Evolutionary conservation across 2,329 filamentous ascomycete species (phyloP).

Genomic region (Talaromyces verruculosus): DNA sequence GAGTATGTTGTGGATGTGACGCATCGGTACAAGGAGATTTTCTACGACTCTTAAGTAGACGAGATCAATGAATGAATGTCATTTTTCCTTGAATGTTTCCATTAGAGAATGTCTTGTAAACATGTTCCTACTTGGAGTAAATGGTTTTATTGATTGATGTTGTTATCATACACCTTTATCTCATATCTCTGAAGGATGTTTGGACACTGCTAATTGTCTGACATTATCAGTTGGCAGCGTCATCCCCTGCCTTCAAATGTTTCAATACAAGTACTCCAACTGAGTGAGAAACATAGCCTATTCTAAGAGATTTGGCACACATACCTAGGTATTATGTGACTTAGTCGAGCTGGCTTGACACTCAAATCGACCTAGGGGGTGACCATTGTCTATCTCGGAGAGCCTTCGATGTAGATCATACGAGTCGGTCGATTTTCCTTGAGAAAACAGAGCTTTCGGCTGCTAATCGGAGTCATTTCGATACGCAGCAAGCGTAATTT

Average conservation of each 20-base stretch:
- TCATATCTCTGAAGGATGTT: background rate
- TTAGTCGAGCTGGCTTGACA: too few species aligned
- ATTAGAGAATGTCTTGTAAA: background rate
- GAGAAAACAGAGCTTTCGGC: too few species aligned
- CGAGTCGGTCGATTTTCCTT: background rate
- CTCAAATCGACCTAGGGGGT: too few species aligned
- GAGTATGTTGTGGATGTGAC: constrained; percentile 82
- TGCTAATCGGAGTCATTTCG: too few species aligned
- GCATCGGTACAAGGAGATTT: constrained; percentile 77
- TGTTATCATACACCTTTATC: background rate
- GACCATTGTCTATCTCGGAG: too few species aligned
- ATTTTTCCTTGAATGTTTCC: background rate
- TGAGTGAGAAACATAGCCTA: background rate
- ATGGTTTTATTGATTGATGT: background rate
- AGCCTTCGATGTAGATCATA: too few species aligned
- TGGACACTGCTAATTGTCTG: background rate
- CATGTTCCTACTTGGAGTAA: constrained; percentile 2
- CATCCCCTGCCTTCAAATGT: background rate
- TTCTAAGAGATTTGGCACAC: background rate
- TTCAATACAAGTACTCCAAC: background rate
- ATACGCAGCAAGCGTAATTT: too few species aligned
- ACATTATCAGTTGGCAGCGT: background rate
- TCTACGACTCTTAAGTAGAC: constrained; percentile 59
- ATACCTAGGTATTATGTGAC: background rate
- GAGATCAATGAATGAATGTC: background rate